Percentiles rank a stretch among this genome's conserved stretches.
These are phyloP conservation scores for Rhizopogon roseolus DNA, from an alignment of 768 basidiomycete species.

Conservation along the genomic window DNA sequence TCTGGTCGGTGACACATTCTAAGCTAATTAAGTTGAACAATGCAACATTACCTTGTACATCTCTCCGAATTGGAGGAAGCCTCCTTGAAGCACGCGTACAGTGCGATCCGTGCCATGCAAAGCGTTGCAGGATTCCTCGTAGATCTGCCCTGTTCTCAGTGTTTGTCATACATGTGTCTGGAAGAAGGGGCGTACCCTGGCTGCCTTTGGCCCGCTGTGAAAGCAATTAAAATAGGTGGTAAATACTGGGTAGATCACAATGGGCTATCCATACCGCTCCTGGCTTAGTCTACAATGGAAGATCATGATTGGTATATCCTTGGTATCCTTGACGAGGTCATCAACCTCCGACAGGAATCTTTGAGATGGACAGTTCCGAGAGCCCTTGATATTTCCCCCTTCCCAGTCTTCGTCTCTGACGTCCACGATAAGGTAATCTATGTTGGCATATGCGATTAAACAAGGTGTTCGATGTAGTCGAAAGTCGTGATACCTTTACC, in stretches of 20 bases:
- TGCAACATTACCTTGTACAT: constrained; percentile 51
- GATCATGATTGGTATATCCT: constrained; percentile 57
- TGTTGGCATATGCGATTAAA: not conserved
- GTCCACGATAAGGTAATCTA: constrained; percentile 74
- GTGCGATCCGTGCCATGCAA: constrained; percentile 45
- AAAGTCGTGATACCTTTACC: constrained; percentile 31
- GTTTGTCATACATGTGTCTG: not conserved
- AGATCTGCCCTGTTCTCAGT: constrained; percentile 43
- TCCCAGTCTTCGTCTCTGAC: constrained; percentile 80
- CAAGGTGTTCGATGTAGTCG: not conserved
- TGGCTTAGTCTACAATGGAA: constrained; percentile 83
- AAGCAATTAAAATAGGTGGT: constrained; percentile 4
- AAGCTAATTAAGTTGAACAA: not conserved
- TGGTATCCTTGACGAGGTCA: constrained; percentile 53
- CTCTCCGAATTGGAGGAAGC: constrained; percentile 67
- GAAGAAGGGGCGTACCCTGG: constrained; percentile 43
- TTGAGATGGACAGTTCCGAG: constrained; percentile 56
- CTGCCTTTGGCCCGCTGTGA: constrained; percentile 72
- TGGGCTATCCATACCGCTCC: constrained; percentile 48
- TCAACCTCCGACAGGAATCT: constrained; percentile 56
- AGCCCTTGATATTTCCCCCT: constrained; percentile 75
- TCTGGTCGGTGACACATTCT: not conserved
- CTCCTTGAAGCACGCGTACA: constrained; percentile 63
- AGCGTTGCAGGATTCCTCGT: constrained; percentile 55
- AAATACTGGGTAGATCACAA: not conserved